These are phyloP conservation scores for Scedosporium minutisporum DNA, from an alignment of 2,329 filamentous ascomycete genomes.

Conservation along the genomic window DNA sequence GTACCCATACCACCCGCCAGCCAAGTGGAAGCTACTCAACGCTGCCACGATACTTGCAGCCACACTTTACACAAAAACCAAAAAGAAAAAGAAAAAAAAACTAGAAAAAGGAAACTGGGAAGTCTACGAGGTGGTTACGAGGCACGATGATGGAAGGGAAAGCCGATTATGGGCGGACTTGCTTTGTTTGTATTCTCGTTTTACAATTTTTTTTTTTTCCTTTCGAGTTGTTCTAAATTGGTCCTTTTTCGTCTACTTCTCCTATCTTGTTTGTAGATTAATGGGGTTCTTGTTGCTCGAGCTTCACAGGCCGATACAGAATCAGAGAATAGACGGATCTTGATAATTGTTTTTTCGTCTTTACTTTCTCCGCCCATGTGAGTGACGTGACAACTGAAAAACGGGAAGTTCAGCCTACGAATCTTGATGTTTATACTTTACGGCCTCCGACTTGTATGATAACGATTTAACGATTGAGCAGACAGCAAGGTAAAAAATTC, in stretches of 20 bases:
- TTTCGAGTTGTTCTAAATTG: neutral
- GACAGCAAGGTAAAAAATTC: no score
- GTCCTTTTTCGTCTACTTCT: constrained; percentile 1
- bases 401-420: no score
- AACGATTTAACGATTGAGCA: no score
- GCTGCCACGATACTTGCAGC: neutral
- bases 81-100: no score
- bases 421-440: no score
- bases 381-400: no score
- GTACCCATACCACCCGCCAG: neutral
- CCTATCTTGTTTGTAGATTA: neutral
- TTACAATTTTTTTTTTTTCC: neutral
- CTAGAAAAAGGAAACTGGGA: neutral
- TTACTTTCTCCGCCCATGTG: neutral
- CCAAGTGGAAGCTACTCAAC: neutral
- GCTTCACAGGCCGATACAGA: constrained; percentile 1
- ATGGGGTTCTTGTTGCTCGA: neutral
- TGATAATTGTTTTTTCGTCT: neutral
- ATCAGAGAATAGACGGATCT: neutral
- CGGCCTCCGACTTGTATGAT: no score
- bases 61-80: no score
- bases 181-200: neutral
- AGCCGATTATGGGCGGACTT: neutral
- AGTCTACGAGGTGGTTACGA: neutral
- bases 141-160: neutral